Evolutionary conservation across 768 basidiomycete genomes (phyloP), one percentile per base, ranked within the genome.

Genomic region (Boletus vinaceobasis): DNA sequence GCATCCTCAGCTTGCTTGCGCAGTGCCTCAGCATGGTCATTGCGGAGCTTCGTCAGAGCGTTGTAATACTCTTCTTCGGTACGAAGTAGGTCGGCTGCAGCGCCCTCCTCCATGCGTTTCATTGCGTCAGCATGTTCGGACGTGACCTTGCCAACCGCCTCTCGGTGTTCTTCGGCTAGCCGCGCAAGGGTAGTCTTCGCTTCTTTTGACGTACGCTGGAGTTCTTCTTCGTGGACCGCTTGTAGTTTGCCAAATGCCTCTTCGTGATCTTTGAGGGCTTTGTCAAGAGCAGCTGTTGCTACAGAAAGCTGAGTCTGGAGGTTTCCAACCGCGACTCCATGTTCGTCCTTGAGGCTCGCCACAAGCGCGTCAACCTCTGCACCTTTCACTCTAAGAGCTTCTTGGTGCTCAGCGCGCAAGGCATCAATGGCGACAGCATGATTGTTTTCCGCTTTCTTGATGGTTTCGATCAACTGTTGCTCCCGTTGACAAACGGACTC

Each of bases 61-160:
- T 90, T 85, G 67, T 91, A 90, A 63, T 90, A 91, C 65, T 91
- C 86, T 62, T 87, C 89, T 63, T 89, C 87, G 7, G 87, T 90
- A 48, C 77, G 80, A 56, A 83, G 83, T 14, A 90, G 77, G 38
- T 77, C 73, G 13, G 78, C 73, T 7, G 82, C 77, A 27, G 81
- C 71, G 56, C 82, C 77, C 11, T 83, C 83, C 40, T 86, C 85
- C 67, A 82, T 84, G 67, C 78, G 75, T 69, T 84, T 86, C 55
- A 85, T 66, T 10, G 67, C 60, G 48, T 80, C 80, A 14, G 77
- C 73, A 61, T 90, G 85, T 48, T 83, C 85, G 1, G 75, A 72
- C 15, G 68, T 65, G 26, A 79, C 65, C 66, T 80, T 82, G 29
- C 71, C 68, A 11, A 88, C 39, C 7, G 73, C 63, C 36, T 74